A percentile compares a stretch with the other conserved stretches of the same genome.
These are phyloP conservation scores for Sechiopsis laciniata DNA, from an alignment of 306 rosid genomes.

Conservation along the genomic window DNA sequence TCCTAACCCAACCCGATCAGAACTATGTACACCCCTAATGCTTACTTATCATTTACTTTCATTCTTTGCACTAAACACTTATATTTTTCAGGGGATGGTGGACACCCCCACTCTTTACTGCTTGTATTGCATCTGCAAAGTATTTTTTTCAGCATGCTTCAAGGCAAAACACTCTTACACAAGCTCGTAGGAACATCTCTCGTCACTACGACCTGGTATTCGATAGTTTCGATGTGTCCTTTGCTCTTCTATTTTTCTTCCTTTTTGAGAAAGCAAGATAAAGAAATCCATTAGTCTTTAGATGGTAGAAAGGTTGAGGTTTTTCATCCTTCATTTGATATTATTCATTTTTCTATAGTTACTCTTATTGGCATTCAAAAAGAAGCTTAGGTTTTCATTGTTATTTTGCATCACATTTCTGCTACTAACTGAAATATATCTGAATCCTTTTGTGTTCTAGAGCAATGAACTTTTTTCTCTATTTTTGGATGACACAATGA, in stretches of 20 bases:
- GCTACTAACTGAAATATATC: no score
- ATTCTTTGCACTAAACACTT: conserved; percentile 9
- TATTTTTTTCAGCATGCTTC: conserved; percentile 60
- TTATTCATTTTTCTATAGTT: no score
- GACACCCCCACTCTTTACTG: conserved; percentile 75
- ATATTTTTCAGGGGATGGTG: conserved; percentile 73
- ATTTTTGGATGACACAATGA: conserved; percentile 85
- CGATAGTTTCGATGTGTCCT: neutral
- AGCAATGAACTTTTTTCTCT: conserved; percentile 81
- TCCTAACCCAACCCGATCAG: no score
- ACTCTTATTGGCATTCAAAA: no score
- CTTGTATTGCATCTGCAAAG: conserved; percentile 66
- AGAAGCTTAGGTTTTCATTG: no score
- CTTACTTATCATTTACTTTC: neutral
- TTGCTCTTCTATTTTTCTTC: neutral
- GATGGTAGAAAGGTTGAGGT: no score
- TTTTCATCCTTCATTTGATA: no score
- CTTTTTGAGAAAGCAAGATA: neutral
- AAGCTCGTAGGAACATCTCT: conserved; percentile 83
- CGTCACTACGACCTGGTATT: conserved; percentile 83
- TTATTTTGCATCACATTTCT: no score
- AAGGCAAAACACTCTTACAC: conserved; percentile 79
- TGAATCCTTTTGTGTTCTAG: no score
- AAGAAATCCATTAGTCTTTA: no score
- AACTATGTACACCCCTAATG: neutral